Percentiles rank a stretch among this genome's conserved stretches.
Conservation (phyloP, 163 green algal genomes). For the Picocystis sp. region DNA sequence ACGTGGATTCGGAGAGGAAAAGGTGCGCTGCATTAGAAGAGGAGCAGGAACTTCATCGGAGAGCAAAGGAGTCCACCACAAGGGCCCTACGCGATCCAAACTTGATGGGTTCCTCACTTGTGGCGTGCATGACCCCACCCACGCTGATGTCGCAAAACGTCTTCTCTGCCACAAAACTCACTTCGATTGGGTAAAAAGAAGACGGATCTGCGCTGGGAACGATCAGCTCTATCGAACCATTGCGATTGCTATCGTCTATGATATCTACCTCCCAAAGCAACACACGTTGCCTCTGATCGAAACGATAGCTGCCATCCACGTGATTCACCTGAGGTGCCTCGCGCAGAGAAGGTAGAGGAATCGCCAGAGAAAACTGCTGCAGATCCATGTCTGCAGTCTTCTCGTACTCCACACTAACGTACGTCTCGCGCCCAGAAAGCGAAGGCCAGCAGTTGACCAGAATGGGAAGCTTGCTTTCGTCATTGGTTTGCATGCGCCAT, state of each 20-base stretch:
- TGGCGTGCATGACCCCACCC: slow-evolving; percentile 9
- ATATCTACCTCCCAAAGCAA: slow-evolving; percentile 82
- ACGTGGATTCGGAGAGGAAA: too few relatives aligned
- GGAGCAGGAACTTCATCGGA: too few relatives aligned
- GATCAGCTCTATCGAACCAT: slow-evolving; percentile 85
- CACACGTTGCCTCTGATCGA: slow-evolving; percentile 41
- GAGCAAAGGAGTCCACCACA: slow-evolving; percentile 24
- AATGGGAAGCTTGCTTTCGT: slow-evolving; percentile 72
- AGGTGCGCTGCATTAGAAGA: too few relatives aligned
- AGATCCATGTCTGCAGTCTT: slow-evolving; percentile 54
- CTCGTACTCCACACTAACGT: slow-evolving; percentile 99
- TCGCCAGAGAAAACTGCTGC: slow-evolving; percentile 75
- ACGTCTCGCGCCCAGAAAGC: slow-evolving; percentile 58
- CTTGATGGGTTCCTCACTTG: slow-evolving; percentile 28
- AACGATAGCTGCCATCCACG: slow-evolving; percentile 82
- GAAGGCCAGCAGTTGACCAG: slow-evolving; percentile 93
- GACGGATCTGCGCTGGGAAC: slow-evolving; percentile 50
- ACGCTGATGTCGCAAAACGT: slow-evolving; percentile 52
- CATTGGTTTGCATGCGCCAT: slow-evolving; percentile 77
- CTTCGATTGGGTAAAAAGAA: slow-evolving; percentile 85
- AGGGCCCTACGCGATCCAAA: slow-evolving; percentile 25
- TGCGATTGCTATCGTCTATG: slow-evolving; percentile 75
- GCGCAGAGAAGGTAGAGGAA: slow-evolving; percentile 57
- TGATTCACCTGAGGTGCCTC: slow-evolving; percentile 65
- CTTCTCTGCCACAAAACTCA: slow-evolving; percentile 40